Evolutionary conservation across 2,329 filamentous ascomycete genomes (phyloP), one percentile per base, ranked within the genome.

Genomic region (Coniochaeta sp.): DNA sequence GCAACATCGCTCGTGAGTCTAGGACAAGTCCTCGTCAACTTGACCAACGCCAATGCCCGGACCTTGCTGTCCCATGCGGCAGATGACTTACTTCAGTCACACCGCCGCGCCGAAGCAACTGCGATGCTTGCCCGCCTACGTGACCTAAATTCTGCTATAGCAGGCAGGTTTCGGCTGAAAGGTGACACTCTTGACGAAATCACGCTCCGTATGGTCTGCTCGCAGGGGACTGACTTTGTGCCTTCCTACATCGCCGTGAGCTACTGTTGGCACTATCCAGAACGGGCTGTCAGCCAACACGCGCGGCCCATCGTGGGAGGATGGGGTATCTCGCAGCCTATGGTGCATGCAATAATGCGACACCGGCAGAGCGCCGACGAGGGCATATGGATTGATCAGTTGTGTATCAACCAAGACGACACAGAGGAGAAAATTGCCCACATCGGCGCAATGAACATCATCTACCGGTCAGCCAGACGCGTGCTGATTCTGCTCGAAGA

Each of bases 221-320:
- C 62, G 9, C 38, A 33, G 33, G 1, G 12, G 1, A 6, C 50
- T 0, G n/a, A 33, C 11, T 36, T 38, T 8, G 22, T 47, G 7
- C 19, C 62, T 0, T 66, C 67, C 1, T 68, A 64, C 56, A 57
- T 69, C 22, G 62, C 59, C 22, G 60, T 69, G 33, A 68, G 65
- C 58, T 68, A 69, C 64, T 69, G 66, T 60, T 69, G 66, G 67
- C 66, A 68, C 58, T 64, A 65, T 54, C 16, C 55, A 3, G 24
- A 62, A 1, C 68, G 67, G 67, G 52, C 50, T 0, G 56, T 65
- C 8, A 60, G 64, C 2, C 58, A 60, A 8, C 61, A 58, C 4
- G 66, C 63, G 14, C 36, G 31, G 28, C 62, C 64, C 1, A 52
- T 64, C 40, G 47, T 31, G 0, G 52, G 57, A 1, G 63, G 61